These are phyloP conservation scores for Pharnaceum exiguum DNA, from an alignment of 148 eudicot species.

Conservation along the genomic window DNA sequence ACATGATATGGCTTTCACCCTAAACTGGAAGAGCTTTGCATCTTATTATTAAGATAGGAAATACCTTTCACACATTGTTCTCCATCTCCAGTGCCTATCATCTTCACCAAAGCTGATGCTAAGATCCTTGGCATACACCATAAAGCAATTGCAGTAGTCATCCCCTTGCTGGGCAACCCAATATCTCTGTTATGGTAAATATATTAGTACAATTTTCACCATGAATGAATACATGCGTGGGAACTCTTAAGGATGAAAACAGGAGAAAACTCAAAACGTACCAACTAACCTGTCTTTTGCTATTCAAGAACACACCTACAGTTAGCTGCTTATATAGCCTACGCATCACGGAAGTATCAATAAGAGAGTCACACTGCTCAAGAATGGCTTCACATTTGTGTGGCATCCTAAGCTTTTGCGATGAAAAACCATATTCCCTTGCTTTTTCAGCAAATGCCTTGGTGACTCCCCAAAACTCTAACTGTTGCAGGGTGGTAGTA, in stretches of 20 bases:
- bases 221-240: too few species aligned
- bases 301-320: constrained; percentile 4
- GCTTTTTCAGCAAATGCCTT: not conserved
- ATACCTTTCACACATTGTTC: constrained; percentile 38
- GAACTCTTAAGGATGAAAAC: too few species aligned
- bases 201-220: too few species aligned
- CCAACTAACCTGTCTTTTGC: constrained; percentile 1
- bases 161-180: constrained; percentile 53
- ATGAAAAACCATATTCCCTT: not conserved
- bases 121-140: constrained; percentile 50
- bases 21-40: too few species aligned
- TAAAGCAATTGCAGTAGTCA: constrained; percentile 49
- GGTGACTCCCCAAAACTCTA: constrained; percentile 10
- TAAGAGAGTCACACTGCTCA: constrained; percentile 5
- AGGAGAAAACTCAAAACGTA: not conserved
- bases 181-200: too few species aligned
- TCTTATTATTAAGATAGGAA: not conserved
- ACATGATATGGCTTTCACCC: too few species aligned
- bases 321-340: constrained; percentile 4
- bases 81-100: constrained; percentile 50
- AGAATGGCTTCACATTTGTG: constrained; percentile 9
- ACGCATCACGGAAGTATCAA: constrained; percentile 6
- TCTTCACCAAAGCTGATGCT: constrained; percentile 57
- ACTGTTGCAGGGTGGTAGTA: constrained; percentile 8
- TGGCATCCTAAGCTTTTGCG: not conserved